phyloP scores from a whole-genome alignment of 495 filamentous ascomycete genomes.

The Cercophora scortea region DNA sequence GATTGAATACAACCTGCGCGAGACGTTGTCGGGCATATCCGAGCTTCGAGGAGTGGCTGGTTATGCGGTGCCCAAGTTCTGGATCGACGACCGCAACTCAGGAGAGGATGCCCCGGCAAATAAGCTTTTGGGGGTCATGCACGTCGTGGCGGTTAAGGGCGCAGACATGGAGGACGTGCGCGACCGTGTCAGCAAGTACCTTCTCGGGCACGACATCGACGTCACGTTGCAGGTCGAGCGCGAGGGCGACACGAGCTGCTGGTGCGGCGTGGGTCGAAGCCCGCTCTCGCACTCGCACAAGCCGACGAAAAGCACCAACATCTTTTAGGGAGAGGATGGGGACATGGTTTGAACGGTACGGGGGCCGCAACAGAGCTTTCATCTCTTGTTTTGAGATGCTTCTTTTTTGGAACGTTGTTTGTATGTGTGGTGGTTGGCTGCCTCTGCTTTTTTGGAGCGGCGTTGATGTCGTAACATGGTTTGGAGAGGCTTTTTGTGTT shows the following conservation, averaged over 20 bases:
- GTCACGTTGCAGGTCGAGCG: conserved; percentile 69
- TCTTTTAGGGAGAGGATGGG: conserved; percentile 13
- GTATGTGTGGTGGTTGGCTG: conserved; percentile 1
- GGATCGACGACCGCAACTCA: conserved; percentile 68
- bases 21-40: conserved; percentile 75
- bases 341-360: conserved; percentile 2
- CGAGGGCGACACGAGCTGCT: conserved; percentile 68
- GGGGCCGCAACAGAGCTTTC: neutral
- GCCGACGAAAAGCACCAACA: conserved; percentile 12
- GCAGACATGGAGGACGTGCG: conserved; percentile 72
- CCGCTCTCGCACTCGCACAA: conserved; percentile 18
- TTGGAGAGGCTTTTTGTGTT: neutral
- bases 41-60: conserved; percentile 75
- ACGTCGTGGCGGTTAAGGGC: conserved; percentile 63
- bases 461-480: neutral
- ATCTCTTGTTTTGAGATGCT: conserved; percentile 2
- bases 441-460: conserved; percentile 1
- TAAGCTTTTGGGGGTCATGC: conserved; percentile 67
- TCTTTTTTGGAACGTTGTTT: conserved; percentile 1
- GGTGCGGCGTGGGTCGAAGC: conserved; percentile 54
- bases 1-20: conserved; percentile 80
- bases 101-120: conserved; percentile 29
- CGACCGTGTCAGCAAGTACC: conserved; percentile 51
- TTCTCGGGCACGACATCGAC: conserved; percentile 57
- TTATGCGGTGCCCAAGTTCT: conserved; percentile 87